Percentiles rank a stretch among this genome's conserved stretches.
Evolutionary conservation across 805 yeast species (phyloP).

Genomic region (Candida takata): DNA sequence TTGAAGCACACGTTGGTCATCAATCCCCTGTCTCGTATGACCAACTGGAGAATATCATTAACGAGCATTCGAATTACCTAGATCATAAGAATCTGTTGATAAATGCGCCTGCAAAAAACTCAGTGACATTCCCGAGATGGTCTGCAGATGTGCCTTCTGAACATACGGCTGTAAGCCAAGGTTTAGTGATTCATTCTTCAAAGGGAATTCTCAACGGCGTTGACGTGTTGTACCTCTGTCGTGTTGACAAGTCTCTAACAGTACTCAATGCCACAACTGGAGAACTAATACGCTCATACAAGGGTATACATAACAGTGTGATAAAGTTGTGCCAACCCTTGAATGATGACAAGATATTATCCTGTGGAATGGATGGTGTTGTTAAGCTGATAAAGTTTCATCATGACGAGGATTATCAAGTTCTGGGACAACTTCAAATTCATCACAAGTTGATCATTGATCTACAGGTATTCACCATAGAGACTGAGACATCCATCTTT

Average conservation of each 20-base stretch:
- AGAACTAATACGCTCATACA: slow-evolving; percentile 1
- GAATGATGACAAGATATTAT: slow-evolving; percentile 23
- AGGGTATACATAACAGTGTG: slow-evolving; percentile 21
- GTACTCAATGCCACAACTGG: slow-evolving; percentile 13
- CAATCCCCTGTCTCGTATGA: slow-evolving; percentile 21
- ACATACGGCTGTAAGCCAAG: slow-evolving; percentile 1
- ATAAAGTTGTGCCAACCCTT: slow-evolving; percentile 30
- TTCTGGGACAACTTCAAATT: slow-evolving; percentile 22
- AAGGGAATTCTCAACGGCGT: slow-evolving; percentile 14
- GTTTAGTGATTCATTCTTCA: slow-evolving; percentile 20
- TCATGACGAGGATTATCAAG: slow-evolving; percentile 4
- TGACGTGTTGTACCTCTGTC: slow-evolving; percentile 10
- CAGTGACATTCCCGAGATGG: not conserved
- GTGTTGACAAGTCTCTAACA: slow-evolving; percentile 14
- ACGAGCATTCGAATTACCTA: slow-evolving; percentile 30
- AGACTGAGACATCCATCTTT: slow-evolving; percentile 31
- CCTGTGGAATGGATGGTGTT: slow-evolving; percentile 51
- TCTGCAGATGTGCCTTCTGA: not conserved
- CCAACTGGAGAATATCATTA: slow-evolving; percentile 31
- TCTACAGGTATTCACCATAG: slow-evolving; percentile 21
- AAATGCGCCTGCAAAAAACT: slow-evolving; percentile 3
- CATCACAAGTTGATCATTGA: slow-evolving; percentile 35
- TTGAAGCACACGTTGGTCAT: slow-evolving; percentile 27
- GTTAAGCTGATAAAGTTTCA: slow-evolving; percentile 23
- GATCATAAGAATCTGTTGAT: slow-evolving; percentile 7